Conservation (phyloP, 768 basidiomycete species). For the Pisolithus microcarpus region DNA sequence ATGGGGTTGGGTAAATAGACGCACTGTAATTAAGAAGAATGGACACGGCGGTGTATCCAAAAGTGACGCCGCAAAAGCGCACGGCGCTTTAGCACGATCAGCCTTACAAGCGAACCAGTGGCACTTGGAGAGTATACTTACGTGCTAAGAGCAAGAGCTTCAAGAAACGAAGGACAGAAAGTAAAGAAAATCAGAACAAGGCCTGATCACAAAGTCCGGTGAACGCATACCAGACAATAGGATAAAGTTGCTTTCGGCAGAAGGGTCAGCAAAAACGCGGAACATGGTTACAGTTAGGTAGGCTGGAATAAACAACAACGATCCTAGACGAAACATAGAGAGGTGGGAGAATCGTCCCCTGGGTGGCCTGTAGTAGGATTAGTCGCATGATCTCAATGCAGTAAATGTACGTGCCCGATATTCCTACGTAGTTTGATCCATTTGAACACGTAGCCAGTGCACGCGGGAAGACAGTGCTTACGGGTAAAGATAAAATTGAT, state of each 20-base stretch:
- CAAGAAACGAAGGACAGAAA: not conserved
- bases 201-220: not conserved
- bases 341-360: slow-evolving; percentile 77
- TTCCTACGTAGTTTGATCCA: slow-evolving; percentile 37
- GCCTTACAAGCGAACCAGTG: not conserved
- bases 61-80: slow-evolving; percentile 82
- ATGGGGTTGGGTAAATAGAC: slow-evolving; percentile 12
- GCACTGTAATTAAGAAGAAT: slow-evolving; percentile 82
- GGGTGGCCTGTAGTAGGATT: slow-evolving; percentile 49
- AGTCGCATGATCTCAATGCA: slow-evolving; percentile 3
- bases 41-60: slow-evolving; percentile 85
- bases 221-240: slow-evolving; percentile 68
- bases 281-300: slow-evolving; percentile 77
- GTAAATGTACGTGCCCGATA: slow-evolving; percentile 43
- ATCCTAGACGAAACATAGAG: slow-evolving; percentile 86
- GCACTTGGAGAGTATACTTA: slow-evolving; percentile 32
- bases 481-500: slow-evolving; percentile 90
- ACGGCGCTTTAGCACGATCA: slow-evolving; percentile 49
- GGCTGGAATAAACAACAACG: slow-evolving; percentile 80
- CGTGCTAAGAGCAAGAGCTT: slow-evolving; percentile 77
- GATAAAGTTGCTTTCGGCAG: slow-evolving; percentile 64
- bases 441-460: not conserved
- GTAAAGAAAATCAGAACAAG: slow-evolving; percentile 3
- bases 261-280: slow-evolving; percentile 61
- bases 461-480: slow-evolving; percentile 32